A percentile compares a stretch with the other conserved stretches of the same genome.
Conservation (phyloP, 2,329 filamentous ascomycete species). For the Neopestalotiopsis sp. region DNA sequence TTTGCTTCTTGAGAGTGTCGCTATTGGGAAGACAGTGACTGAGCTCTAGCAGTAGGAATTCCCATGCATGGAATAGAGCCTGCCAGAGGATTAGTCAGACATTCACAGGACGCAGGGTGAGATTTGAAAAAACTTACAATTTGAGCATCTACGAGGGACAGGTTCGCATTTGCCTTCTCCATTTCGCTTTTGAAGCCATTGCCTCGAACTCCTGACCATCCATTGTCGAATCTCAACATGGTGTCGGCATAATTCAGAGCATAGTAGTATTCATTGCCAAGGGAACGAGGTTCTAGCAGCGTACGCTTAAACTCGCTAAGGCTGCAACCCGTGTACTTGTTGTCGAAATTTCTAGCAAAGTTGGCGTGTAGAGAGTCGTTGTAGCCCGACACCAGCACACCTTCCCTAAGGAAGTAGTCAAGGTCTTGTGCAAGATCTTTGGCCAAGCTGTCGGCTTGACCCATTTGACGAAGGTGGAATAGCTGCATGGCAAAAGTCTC, state of each 20-base stretch:
- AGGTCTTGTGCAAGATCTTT: conserved; percentile 77
- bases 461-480: conserved; percentile 81
- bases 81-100: conserved; percentile 43
- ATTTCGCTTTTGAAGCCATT: conserved; percentile 85
- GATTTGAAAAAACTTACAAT: conserved; percentile 60
- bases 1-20: conserved; percentile 66
- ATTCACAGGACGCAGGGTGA: neutral
- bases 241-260: conserved; percentile 76
- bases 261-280: conserved; percentile 85
- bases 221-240: conserved; percentile 77
- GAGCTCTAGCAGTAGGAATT: conserved; percentile 84
- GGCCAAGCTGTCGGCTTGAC: conserved; percentile 68
- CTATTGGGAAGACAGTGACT: conserved; percentile 66
- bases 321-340: conserved; percentile 75
- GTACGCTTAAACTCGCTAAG: conserved; percentile 85
- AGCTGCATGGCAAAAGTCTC: conserved; percentile 92
- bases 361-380: conserved; percentile 88
- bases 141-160: conserved; percentile 92
- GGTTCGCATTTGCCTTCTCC: conserved; percentile 84
- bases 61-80: conserved; percentile 88
- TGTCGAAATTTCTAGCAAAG: conserved; percentile 82
- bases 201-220: conserved; percentile 73
- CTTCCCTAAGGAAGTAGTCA: conserved; percentile 80
- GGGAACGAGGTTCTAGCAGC: conserved; percentile 64
- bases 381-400: conserved; percentile 79